Evolutionary conservation across 495 filamentous ascomycete genomes (phyloP).

Genomic region (Penicillium malachiteum): DNA sequence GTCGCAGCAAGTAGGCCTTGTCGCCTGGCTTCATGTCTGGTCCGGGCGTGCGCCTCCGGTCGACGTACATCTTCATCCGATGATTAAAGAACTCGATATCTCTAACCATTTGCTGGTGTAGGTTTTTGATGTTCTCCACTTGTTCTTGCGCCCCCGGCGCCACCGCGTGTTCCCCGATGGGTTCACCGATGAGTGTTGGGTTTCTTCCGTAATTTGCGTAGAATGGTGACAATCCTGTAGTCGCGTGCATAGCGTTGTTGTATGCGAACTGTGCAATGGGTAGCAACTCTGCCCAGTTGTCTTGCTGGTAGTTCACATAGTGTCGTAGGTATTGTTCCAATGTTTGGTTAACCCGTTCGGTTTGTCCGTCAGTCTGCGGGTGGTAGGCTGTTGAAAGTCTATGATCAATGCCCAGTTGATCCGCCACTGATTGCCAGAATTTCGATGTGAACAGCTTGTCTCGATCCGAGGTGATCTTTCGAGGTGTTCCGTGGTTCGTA

Average conservation of each 20-base stretch:
- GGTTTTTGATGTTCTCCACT: neutral
- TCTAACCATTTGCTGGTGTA: too few species aligned
- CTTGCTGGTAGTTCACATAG: slow-evolving; percentile 26
- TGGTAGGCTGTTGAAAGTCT: slow-evolving; percentile 27
- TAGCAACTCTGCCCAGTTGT: slow-evolving; percentile 27
- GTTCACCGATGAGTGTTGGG: neutral
- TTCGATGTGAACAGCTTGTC: neutral
- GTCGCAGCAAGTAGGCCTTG: slow-evolving; percentile 6
- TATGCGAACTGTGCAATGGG: slow-evolving; percentile 26
- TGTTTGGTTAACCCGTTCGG: slow-evolving; percentile 19
- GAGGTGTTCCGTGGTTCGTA: neutral
- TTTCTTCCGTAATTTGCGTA: slow-evolving; percentile 15
- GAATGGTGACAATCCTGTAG: slow-evolving; percentile 14
- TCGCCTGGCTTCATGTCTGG: neutral
- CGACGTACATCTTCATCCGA: neutral
- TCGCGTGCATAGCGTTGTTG: slow-evolving; percentile 14
- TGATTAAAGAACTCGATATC: too few species aligned
- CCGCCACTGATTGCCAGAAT: neutral
- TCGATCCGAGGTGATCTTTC: slow-evolving; percentile 3
- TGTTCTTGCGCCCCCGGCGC: too few species aligned
- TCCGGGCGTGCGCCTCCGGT: neutral
- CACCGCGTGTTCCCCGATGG: neutral
- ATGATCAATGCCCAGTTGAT: neutral
- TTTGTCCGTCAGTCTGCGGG: slow-evolving; percentile 29
- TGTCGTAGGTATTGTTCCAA: slow-evolving; percentile 24